A percentile compares a stretch with the other conserved stretches of the same genome.
Conservation (phyloP, 2,329 filamentous ascomycete genomes). For the Diaporthe aspalathi region DNA sequence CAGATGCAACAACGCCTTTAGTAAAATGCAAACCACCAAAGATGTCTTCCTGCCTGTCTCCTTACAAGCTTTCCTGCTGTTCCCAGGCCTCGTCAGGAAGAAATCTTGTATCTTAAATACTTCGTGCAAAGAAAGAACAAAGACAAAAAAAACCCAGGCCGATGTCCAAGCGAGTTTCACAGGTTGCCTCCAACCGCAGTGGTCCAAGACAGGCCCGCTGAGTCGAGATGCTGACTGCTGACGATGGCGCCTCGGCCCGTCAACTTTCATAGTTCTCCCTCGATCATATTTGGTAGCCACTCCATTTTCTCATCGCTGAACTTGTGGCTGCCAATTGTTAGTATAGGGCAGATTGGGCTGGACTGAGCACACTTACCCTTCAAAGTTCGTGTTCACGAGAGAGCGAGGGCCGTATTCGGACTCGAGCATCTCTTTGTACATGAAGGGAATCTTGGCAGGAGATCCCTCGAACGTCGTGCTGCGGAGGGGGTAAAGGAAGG, state of each 20-base stretch:
- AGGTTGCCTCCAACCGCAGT: neutral
- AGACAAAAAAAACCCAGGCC: too few species aligned
- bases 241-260: neutral
- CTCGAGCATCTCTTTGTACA: slow-evolving; percentile 67
- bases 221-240: neutral
- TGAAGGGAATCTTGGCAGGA: slow-evolving; percentile 72
- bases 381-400: slow-evolving; percentile 61
- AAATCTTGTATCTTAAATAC: neutral
- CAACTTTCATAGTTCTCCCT: slow-evolving; percentile 3
- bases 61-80: neutral
- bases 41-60: neutral
- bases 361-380: slow-evolving; percentile 57
- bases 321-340: slow-evolving; percentile 50
- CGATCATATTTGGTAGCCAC: slow-evolving; percentile 43
- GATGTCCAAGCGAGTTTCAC: neutral
- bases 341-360: neutral
- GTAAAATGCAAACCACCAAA: neutral
- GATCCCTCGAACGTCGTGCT: slow-evolving; percentile 76
- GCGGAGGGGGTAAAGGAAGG: slow-evolving; percentile 75
- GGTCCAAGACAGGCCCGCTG: neutral
- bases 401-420: slow-evolving; percentile 68
- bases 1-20: neutral
- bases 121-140: too few species aligned
- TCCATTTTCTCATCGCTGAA: slow-evolving; percentile 54
- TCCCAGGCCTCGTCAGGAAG: neutral